Percentiles rank a stretch among this genome's conserved stretches.
Conservation (phyloP, 805 yeast genomes). For the Yarrowia sp. region DNA sequence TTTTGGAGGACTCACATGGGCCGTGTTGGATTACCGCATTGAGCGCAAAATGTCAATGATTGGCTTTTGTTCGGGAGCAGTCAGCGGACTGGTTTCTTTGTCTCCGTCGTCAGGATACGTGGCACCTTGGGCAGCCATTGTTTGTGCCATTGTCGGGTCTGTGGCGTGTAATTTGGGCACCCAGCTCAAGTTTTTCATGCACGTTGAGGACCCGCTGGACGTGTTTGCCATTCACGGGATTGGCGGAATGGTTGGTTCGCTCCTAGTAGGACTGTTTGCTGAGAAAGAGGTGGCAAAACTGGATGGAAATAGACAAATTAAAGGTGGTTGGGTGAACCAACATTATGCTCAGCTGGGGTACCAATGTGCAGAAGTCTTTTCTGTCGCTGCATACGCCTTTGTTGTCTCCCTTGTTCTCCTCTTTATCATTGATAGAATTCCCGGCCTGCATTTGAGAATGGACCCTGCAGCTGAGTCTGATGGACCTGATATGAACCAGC, state of each 20-base stretch:
- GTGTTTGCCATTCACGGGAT: slow-evolving; percentile 90
- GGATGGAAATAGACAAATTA: neutral
- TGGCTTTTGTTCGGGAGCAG: slow-evolving; percentile 90
- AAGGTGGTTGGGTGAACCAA: slow-evolving; percentile 86
- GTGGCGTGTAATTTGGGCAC: slow-evolving; percentile 81
- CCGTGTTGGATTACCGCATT: slow-evolving; percentile 46
- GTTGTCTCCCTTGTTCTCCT: slow-evolving; percentile 67
- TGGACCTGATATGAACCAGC: slow-evolving; percentile 87
- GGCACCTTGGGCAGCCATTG: slow-evolving; percentile 76
- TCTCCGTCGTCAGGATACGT: slow-evolving; percentile 97
- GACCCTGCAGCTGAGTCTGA: slow-evolving; percentile 80
- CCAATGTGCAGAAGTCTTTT: slow-evolving; percentile 75
- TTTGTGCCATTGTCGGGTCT: slow-evolving; percentile 72
- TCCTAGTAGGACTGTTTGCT: slow-evolving; percentile 88
- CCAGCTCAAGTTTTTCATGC: slow-evolving; percentile 66
- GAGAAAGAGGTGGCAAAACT: neutral
- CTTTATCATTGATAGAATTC: slow-evolving; percentile 66
- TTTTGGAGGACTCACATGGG: slow-evolving; percentile 48
- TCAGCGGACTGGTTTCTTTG: slow-evolving; percentile 90
- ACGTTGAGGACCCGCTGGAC: slow-evolving; percentile 92
- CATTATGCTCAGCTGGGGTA: slow-evolving; percentile 80
- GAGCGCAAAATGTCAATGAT: slow-evolving; percentile 91
- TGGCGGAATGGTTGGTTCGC: slow-evolving; percentile 80
- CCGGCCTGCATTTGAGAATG: slow-evolving; percentile 77
- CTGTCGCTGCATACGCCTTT: slow-evolving; percentile 75